These are phyloP conservation scores for Paecilomyces fulvus DNA, from an alignment of 2,329 filamentous ascomycete genomes.

Conservation along the genomic window DNA sequence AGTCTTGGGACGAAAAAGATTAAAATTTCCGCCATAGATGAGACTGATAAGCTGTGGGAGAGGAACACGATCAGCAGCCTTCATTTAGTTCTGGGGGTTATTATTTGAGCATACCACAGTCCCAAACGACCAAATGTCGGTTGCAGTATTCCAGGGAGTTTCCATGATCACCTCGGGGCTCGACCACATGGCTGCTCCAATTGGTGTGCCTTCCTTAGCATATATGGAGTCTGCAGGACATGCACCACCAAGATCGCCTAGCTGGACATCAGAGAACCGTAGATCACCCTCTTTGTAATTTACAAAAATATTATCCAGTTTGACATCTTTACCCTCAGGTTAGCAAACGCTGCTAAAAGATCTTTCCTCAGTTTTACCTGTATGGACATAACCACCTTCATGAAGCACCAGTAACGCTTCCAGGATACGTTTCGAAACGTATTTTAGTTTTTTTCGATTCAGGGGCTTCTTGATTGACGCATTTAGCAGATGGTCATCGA, in stretches of 20 bases:
- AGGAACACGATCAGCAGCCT: too few species aligned
- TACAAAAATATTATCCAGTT: conserved; percentile 12
- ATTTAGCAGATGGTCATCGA: conserved; percentile 1
- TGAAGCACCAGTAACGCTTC: background rate
- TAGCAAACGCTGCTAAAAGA: background rate
- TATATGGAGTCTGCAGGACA: conserved; percentile 6
- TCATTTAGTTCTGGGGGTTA: too few species aligned
- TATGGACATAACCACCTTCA: conserved; percentile 2
- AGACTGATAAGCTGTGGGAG: conserved; percentile 13
- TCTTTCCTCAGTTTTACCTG: background rate
- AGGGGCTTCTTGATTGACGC: background rate
- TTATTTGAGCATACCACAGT: too few species aligned
- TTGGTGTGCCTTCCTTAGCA: conserved; percentile 8
- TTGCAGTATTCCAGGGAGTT: conserved; percentile 11
- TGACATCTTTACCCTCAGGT: conserved; percentile 9
- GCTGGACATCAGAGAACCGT: conserved; percentile 12
- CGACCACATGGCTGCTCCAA: conserved; percentile 11
- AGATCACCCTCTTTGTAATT: conserved; percentile 6
- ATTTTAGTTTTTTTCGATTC: background rate
- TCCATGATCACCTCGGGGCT: conserved; percentile 13
- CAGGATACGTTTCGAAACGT: conserved; percentile 1
- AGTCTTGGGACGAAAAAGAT: conserved; percentile 8
- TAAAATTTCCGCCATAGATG: conserved; percentile 12
- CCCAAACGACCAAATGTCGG: conserved; percentile 16
- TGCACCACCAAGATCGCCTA: conserved; percentile 12